Percentiles rank a stretch among this genome's conserved stretches.
phyloP scores from a whole-genome alignment of 345 rosid genomes.

The Gynandropsis gynandra region DNA sequence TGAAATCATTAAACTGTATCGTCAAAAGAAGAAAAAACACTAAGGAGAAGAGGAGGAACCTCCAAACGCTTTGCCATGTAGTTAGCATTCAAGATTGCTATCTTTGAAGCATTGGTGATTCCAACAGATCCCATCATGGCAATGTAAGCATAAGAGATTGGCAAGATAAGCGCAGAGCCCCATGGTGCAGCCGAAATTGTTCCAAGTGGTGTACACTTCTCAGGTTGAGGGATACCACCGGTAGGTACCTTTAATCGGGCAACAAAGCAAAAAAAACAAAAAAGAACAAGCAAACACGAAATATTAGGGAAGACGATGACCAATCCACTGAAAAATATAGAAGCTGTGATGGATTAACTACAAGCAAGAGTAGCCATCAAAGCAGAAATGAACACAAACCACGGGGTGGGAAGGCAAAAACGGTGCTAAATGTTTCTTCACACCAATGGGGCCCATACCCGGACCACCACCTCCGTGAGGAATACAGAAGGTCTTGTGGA shows the following conservation, averaged over 20 bases:
- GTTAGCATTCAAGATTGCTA: constrained; percentile 91
- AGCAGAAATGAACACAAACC: constrained; percentile 37
- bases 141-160: constrained; percentile 84
- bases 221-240: constrained; percentile 85
- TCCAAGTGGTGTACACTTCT: constrained; percentile 61
- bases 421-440: constrained; percentile 93
- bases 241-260: constrained; percentile 44
- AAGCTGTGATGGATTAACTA: constrained; percentile 16
- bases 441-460: constrained; percentile 99
- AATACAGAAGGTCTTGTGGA: constrained; percentile 97
- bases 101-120: constrained; percentile 91
- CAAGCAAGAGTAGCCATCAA: neutral
- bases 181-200: constrained; percentile 96
- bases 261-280: constrained; percentile 1
- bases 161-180: constrained; percentile 98
- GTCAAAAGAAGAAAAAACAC: neutral
- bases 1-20: no score
- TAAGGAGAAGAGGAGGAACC: constrained; percentile 33
- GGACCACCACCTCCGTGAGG: constrained; percentile 99
- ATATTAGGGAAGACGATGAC: constrained; percentile 1
- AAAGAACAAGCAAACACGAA: constrained; percentile 13
- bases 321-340: constrained; percentile 12
- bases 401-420: constrained; percentile 97
- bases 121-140: constrained; percentile 99
- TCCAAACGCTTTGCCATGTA: constrained; percentile 99